These are phyloP conservation scores for Saposhnikovia divaricata DNA, from an alignment of 129 eudicot genomes.

Conservation along the genomic window DNA sequence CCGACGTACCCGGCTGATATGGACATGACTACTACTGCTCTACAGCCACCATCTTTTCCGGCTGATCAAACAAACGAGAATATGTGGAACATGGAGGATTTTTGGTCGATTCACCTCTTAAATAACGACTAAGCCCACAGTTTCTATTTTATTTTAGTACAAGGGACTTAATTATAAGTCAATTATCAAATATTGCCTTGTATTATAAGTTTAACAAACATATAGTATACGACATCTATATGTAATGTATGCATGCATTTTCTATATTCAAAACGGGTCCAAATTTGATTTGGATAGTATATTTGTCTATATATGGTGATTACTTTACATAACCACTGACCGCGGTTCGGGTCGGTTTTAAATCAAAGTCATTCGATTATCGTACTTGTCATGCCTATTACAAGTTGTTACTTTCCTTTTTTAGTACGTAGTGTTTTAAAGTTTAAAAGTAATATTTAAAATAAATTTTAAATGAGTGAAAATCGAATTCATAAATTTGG, in stretches of 20 bases:
- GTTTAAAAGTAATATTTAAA: too few species aligned
- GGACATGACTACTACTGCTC: conserved; percentile 20
- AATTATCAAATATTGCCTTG: background rate
- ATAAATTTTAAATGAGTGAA: too few species aligned
- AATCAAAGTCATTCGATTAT: too few species aligned
- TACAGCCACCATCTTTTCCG: conserved; percentile 40
- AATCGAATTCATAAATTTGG: too few species aligned
- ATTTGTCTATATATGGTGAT: too few species aligned
- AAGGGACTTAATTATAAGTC: background rate
- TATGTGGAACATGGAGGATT: conserved; percentile 83
- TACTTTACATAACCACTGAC: too few species aligned
- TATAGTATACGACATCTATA: background rate
- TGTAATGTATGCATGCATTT: background rate
- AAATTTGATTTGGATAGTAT: background rate
- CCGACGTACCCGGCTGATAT: conserved; percentile 32
- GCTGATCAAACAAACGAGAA: conserved; percentile 48
- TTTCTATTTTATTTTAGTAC: background rate
- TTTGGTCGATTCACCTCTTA: conserved; percentile 85
- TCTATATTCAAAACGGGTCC: background rate
- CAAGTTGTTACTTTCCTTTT: too few species aligned
- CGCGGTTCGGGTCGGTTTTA: too few species aligned
- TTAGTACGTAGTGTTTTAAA: too few species aligned
- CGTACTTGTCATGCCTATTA: too few species aligned
- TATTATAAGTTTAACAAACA: background rate
- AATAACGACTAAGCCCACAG: conserved; percentile 35